Conservation (phyloP, 2,329 filamentous ascomycete species). For the Pleoardoris graminearum region DNA sequence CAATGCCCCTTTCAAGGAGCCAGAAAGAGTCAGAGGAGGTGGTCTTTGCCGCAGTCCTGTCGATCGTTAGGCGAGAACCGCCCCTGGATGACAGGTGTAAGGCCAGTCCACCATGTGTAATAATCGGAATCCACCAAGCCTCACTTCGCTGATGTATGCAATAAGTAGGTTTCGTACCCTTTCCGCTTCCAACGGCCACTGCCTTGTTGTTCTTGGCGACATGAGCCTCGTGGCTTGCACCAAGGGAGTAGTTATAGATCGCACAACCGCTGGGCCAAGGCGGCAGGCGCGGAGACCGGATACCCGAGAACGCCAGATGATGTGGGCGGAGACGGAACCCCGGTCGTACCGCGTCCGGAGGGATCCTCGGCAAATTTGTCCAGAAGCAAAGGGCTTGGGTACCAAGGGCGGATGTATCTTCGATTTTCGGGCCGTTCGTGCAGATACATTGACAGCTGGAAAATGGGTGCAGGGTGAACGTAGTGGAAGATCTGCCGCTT, state of each 20-base stretch:
- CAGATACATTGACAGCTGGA: no score
- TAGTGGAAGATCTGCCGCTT: conserved; percentile 3
- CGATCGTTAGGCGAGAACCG: neutral
- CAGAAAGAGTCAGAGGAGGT: neutral
- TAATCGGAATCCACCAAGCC: neutral
- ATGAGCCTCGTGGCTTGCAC: no score
- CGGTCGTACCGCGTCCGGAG: conserved; percentile 6
- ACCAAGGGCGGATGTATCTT: no score
- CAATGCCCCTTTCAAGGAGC: neutral
- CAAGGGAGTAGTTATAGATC: neutral
- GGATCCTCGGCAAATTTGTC: conserved; percentile 13
- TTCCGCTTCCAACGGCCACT: neutral
- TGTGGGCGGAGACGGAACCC: conserved; percentile 6
- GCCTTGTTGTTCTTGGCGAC: neutral
- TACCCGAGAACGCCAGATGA: conserved; percentile 1
- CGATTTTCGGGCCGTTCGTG: no score
- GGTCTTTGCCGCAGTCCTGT: neutral
- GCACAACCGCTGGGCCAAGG: neutral
- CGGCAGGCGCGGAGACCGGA: conserved; percentile 3
- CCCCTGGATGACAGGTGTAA: neutral
- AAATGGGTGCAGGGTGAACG: conserved; percentile 3
- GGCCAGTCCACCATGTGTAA: neutral
- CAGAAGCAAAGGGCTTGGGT: conserved; percentile 2
- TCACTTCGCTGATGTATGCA: neutral
- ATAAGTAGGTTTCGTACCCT: neutral